Evolutionary conservation across 2,329 filamentous ascomycete genomes (phyloP).

Genomic region (Westerdykella ornata): DNA sequence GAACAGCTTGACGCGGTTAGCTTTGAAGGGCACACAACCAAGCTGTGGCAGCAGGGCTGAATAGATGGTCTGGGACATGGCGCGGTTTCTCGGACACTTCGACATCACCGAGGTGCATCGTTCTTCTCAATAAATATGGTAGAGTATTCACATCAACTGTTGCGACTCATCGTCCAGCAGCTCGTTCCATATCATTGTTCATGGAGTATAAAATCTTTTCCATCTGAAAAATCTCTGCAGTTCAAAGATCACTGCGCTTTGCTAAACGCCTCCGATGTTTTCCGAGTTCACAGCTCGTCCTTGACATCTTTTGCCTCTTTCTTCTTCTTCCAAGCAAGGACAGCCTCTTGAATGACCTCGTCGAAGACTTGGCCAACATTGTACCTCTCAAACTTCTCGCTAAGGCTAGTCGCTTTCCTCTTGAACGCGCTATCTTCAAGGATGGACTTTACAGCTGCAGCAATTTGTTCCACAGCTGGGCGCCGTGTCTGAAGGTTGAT

Average conservation of each 20-base stretch:
- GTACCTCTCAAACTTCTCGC: constrained; percentile 16
- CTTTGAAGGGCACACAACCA: constrained; percentile 37
- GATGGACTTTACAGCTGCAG: constrained; percentile 12
- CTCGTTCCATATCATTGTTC: no score
- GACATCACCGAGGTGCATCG: neutral
- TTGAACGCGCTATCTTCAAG: constrained; percentile 12
- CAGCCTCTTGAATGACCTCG: constrained; percentile 13
- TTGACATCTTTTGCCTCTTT: neutral
- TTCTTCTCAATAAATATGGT: no score
- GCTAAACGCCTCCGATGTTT: no score
- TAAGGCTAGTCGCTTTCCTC: constrained; percentile 13
- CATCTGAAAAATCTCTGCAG: no score
- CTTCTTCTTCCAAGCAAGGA: constrained; percentile 8
- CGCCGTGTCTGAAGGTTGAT: constrained; percentile 40
- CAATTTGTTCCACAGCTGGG: constrained; percentile 16
- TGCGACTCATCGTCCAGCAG: no score
- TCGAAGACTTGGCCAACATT: constrained; percentile 14
- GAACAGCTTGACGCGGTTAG: constrained; percentile 38
- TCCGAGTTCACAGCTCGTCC: no score
- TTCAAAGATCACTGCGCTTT: no score
- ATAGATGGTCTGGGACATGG: neutral
- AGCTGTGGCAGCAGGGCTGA: constrained; percentile 42
- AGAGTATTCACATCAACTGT: no score
- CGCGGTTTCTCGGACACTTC: neutral
- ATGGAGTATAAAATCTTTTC: no score